Conservation (phyloP, 1,139 yeast genomes). For the Taphrina flavorubra region DNA sequence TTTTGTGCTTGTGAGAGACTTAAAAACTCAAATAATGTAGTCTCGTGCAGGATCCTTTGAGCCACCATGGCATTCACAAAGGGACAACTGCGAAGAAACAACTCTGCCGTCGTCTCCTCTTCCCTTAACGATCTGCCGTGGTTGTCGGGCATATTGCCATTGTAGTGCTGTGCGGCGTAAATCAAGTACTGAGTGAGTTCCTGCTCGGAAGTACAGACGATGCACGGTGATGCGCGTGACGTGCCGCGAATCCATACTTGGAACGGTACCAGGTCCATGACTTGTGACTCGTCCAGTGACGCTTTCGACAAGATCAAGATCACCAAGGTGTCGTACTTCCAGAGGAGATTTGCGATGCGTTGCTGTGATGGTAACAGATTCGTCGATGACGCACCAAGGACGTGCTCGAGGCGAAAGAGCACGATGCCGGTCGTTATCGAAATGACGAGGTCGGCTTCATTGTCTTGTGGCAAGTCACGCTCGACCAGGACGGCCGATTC, state of each 20-base stretch:
- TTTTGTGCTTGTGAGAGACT: background rate
- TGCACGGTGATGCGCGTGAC: background rate
- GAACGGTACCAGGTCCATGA: background rate
- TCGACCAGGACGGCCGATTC: constrained; percentile 1
- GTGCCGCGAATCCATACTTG: background rate
- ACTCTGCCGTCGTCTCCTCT: background rate
- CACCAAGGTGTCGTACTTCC: background rate
- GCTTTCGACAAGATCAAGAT: background rate
- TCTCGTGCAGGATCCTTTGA: background rate
- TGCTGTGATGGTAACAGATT: background rate
- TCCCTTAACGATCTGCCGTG: background rate
- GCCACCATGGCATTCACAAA: constrained; percentile 21
- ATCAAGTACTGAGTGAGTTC: background rate
- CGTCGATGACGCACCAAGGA: background rate
- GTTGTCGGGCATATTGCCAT: background rate
- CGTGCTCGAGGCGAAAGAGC: constrained; percentile 16
- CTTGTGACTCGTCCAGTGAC: background rate
- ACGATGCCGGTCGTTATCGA: constrained; percentile 4
- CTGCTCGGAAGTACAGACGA: background rate
- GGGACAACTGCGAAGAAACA: constrained; percentile 8
- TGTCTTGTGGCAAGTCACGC: constrained; percentile 11
- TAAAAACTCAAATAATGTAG: background rate
- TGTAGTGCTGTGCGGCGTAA: background rate
- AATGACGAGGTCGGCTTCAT: constrained; percentile 10
- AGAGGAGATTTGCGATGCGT: constrained; percentile 2